Evolutionary conservation across 2,329 filamentous ascomycete species (phyloP), one percentile per base, ranked within the genome.

Genomic region (Aspergillus sp.): DNA sequence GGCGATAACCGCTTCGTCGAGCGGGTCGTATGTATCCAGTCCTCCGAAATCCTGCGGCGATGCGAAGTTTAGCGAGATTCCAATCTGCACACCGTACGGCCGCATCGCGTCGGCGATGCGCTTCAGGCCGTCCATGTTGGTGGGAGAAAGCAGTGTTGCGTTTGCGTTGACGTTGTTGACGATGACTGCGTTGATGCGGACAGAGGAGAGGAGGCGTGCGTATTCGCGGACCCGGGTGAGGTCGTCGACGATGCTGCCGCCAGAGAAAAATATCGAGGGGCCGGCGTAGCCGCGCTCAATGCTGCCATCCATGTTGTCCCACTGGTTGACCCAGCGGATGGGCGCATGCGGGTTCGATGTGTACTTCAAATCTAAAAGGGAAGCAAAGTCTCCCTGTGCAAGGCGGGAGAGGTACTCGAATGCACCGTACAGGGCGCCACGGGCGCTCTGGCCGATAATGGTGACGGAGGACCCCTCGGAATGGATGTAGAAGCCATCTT

Each of bases 131-230:
- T 85, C 81, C 57, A 91, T 80, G 66, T 90, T 90, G 15, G 75
- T 72, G 2, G 80, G 68, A 4, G 74, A 86, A 9, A 91, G 77
- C 0, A 89, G 76, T 0, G 79, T 80, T 2, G 83, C 79, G 67
- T 91, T 87, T 6, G 89, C 88, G 67, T 91, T 91, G 69, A 91
- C 89, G 61, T 91, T 91, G 77, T 91, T 91, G 68, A 90, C 81
- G 3, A 91, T 77, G 9, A 90, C 80, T 0, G 82, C 89, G 65
- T 91, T 91, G 67, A 91, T 76, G 17, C 87, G 79, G 38, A 90
- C 82, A 0, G 89, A 91, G 3, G 89, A 84, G 13, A 91, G 77
- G 3, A 91, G 80, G 1, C 89, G 87, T 1, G 86, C 89, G 65
- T 90, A 91, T 64, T 89, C 80, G 4, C 80, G 76, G 0, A 84